Evolutionary conservation across 2,329 filamentous ascomycete species (phyloP).

Genomic region (Fusarium sp.): DNA sequence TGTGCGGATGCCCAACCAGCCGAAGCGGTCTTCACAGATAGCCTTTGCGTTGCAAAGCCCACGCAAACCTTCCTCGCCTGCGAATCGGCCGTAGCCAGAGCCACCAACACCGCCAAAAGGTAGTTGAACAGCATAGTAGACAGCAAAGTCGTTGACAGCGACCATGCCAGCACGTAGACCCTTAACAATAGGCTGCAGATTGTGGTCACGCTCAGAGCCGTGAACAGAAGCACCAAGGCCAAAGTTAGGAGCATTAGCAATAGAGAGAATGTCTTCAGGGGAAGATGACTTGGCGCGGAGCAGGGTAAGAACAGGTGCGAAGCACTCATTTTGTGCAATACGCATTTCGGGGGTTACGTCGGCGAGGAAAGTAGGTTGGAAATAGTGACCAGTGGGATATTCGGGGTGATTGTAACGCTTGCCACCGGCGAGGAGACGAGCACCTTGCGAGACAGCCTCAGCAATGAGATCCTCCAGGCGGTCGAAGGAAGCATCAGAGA

Average conservation of each 20-base stretch:
- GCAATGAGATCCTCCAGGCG: conserved; percentile 81
- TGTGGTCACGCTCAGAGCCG: conserved; percentile 72
- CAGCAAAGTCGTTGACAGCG: conserved; percentile 93
- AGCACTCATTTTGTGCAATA: conserved; percentile 91
- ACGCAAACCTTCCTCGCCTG: conserved; percentile 87
- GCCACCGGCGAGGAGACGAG: conserved; percentile 85
- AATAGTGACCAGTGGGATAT: conserved; percentile 88
- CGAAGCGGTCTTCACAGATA: conserved; percentile 81
- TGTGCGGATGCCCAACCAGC: conserved; percentile 75
- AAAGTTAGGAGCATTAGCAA: conserved; percentile 88
- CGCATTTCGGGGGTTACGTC: conserved; percentile 88
- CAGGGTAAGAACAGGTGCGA: conserved; percentile 89
- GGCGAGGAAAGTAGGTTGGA: conserved; percentile 89
- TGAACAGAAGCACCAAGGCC: conserved; percentile 92
- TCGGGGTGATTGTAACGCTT: conserved; percentile 77
- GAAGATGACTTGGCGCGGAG: conserved; percentile 78
- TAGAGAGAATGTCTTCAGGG: conserved; percentile 73
- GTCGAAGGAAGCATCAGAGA: conserved; percentile 81
- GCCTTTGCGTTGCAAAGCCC: conserved; percentile 90
- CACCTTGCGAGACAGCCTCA: conserved; percentile 83
- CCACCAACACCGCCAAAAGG: conserved; percentile 94
- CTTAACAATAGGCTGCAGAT: conserved; percentile 73
- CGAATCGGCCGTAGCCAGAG: conserved; percentile 93
- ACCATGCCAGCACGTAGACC: conserved; percentile 89
- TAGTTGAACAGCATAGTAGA: conserved; percentile 92